A percentile compares a stretch with the other conserved stretches of the same genome.
phyloP scores from a whole-genome alignment of 148 eudicot species.

The Rhododendron ferrugineum region DNA sequence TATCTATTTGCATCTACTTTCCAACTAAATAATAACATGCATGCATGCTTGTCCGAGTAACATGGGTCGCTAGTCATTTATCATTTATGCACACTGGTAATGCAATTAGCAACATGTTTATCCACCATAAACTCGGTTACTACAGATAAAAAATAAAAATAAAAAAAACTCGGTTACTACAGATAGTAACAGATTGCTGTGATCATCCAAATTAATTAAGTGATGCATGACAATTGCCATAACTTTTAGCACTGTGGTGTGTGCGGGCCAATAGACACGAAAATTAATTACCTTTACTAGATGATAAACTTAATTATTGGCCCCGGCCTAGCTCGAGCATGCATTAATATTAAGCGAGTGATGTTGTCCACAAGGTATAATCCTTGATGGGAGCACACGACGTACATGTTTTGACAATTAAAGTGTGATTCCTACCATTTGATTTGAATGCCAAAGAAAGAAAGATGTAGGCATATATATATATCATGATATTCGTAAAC shows the following conservation, averaged over 20 bases:
- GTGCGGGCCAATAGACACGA: too few species aligned
- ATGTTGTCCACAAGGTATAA: too few species aligned
- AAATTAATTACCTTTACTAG: too few species aligned
- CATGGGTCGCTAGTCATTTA: neutral
- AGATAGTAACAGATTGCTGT: too few species aligned
- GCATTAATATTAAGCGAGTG: too few species aligned
- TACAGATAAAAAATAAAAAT: too few species aligned
- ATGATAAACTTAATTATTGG: too few species aligned
- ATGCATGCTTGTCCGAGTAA: neutral
- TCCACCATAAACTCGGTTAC: neutral
- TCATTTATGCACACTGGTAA: neutral
- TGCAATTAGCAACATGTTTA: neutral
- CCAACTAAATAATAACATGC: neutral
- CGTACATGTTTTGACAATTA: neutral
- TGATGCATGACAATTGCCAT: neutral
- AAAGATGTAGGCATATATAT: neutral
- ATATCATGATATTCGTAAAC: neutral
- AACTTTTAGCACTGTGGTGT: neutral
- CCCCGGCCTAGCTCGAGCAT: too few species aligned
- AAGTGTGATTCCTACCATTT: neutral
- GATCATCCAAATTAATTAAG: neutral
- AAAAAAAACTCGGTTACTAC: too few species aligned
- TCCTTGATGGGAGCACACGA: neutral
- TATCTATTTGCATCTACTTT: neutral
- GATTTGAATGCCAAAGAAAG: neutral